phyloP scores from a whole-genome alignment of 305 asterid species.

The Fraxinus xanthoxyloides region DNA sequence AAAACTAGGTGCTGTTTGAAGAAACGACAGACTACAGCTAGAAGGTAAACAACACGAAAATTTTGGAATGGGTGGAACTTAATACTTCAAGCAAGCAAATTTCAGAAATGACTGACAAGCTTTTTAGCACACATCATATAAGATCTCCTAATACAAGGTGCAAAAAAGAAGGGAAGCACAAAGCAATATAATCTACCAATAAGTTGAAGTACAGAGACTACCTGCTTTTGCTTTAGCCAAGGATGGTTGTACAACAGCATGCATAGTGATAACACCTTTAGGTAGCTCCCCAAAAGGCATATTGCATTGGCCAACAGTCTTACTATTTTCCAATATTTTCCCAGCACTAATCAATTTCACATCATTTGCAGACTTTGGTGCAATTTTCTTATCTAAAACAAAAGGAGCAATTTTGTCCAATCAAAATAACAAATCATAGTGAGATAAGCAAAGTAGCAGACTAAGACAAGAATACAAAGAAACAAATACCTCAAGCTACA shows the following conservation, averaged over 20 bases:
- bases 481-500: neutral
- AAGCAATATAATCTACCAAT: neutral
- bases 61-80: neutral
- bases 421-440: slow-evolving; percentile 14
- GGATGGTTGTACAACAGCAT: slow-evolving; percentile 83
- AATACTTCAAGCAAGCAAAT: neutral
- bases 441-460: too few relatives aligned
- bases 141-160: neutral
- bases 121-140: neutral
- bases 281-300: slow-evolving; percentile 80
- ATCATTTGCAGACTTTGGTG: slow-evolving; percentile 78
- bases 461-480: neutral
- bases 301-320: slow-evolving; percentile 86
- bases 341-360: slow-evolving; percentile 83
- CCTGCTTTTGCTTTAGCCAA: slow-evolving; percentile 79
- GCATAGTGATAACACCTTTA: slow-evolving; percentile 79
- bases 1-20: neutral
- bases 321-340: slow-evolving; percentile 78
- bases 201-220: slow-evolving; percentile 22
- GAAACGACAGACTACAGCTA: neutral
- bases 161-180: neutral
- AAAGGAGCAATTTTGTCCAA: slow-evolving; percentile 14
- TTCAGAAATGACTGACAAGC: neutral
- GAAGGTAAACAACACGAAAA: neutral
- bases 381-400: slow-evolving; percentile 65